These are phyloP conservation scores for Fraxinus anomala DNA, from an alignment of 257 asterid genomes.

Conservation along the genomic window DNA sequence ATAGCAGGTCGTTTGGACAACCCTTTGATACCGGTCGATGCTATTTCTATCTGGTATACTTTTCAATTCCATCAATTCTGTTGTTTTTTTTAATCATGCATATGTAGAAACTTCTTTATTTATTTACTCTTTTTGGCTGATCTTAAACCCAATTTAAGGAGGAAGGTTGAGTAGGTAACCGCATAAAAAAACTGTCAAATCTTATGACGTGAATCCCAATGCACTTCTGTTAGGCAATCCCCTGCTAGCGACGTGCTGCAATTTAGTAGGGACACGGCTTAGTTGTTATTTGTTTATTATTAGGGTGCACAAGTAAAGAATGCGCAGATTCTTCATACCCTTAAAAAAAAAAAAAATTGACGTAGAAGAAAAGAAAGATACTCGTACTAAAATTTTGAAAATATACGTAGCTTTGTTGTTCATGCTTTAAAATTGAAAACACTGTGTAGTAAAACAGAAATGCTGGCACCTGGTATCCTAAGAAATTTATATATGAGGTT, in stretches of 20 bases:
- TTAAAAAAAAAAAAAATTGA: background rate
- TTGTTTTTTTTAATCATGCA: background rate
- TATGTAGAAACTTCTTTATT: background rate
- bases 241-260: background rate
- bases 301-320: background rate
- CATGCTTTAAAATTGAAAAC: background rate
- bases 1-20: conserved; percentile 74
- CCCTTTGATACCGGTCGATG: conserved; percentile 75
- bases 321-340: background rate
- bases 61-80: background rate
- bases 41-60: conserved; percentile 80
- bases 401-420: background rate
- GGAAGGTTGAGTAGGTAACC: background rate
- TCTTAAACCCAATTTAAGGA: background rate
- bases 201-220: background rate
- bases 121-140: background rate
- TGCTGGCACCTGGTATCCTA: background rate
- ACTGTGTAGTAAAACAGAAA: background rate
- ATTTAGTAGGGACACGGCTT: background rate
- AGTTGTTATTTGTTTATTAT: background rate
- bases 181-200: background rate
- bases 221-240: background rate
- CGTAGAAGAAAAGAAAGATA: background rate
- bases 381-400: background rate
- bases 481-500: too few relatives aligned